Percentiles rank a stretch among this genome's conserved stretches.
Conservation (phyloP, 2,329 filamentous ascomycete genomes). For the Sphaerulina musiva region DNA sequence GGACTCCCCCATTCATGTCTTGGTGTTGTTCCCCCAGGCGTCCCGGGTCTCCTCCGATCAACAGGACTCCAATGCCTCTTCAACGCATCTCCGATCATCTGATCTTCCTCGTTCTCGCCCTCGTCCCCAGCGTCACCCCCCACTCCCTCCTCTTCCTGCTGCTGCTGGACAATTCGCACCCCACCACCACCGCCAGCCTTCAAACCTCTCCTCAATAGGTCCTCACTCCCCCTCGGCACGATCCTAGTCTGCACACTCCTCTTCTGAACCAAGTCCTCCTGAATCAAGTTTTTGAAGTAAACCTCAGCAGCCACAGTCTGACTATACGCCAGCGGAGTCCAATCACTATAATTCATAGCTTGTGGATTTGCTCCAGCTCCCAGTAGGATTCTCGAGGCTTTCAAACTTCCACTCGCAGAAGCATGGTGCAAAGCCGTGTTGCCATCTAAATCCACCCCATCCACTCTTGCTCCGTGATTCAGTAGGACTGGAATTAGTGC, state of each 20-base stretch:
- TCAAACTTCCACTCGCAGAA: constrained; percentile 70
- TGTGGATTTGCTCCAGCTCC: constrained; percentile 71
- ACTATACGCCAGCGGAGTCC: constrained; percentile 78
- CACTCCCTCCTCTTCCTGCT: constrained; percentile 12
- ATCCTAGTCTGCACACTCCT: constrained; percentile 28
- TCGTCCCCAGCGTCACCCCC: neutral
- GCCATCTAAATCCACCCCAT: constrained; percentile 56
- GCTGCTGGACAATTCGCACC: constrained; percentile 24
- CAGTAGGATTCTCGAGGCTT: constrained; percentile 68
- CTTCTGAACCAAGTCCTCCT: constrained; percentile 59
- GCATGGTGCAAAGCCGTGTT: constrained; percentile 86
- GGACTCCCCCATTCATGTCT: constrained; percentile 26
- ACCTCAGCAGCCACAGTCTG: constrained; percentile 77
- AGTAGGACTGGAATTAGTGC: constrained; percentile 41
- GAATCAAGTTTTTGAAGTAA: constrained; percentile 71
- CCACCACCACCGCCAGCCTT: constrained; percentile 20
- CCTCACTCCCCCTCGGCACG: constrained; percentile 28
- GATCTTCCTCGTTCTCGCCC: constrained; percentile 22
- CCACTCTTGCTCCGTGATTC: constrained; percentile 30
- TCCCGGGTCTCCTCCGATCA: constrained; percentile 27
- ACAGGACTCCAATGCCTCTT: constrained; percentile 31
- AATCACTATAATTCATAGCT: constrained; percentile 66
- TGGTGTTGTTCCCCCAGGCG: constrained; percentile 30
- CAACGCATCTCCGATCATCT: constrained; percentile 26
- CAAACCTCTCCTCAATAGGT: constrained; percentile 24